phyloP scores from a whole-genome alignment of 371 early-diverging fungal genomes.

The Rhizopus sp. region DNA sequence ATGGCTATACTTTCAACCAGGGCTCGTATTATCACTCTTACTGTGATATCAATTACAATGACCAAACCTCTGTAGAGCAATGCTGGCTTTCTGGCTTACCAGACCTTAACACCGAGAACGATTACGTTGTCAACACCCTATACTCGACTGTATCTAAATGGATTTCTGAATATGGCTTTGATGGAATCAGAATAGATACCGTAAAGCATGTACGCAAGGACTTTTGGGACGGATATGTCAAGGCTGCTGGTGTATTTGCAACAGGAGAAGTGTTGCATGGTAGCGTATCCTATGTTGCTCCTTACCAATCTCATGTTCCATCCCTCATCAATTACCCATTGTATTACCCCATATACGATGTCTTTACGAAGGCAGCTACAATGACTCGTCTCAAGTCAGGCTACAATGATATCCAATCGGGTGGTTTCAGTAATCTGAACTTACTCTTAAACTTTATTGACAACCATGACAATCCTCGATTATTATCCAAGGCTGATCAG shows the following conservation, averaged over 20 bases:
- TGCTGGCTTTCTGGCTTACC: slow-evolving; percentile 28
- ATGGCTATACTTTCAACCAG: slow-evolving; percentile 27
- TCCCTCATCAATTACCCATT: slow-evolving; percentile 34
- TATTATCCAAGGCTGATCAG: slow-evolving; percentile 10
- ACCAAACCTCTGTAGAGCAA: slow-evolving; percentile 31
- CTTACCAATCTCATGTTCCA: slow-evolving; percentile 24
- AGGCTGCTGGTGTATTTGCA: slow-evolving; percentile 40
- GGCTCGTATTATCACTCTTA: slow-evolving; percentile 22
- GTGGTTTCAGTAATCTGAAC: slow-evolving; percentile 21
- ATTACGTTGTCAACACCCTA: slow-evolving; percentile 20
- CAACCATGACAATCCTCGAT: slow-evolving; percentile 45
- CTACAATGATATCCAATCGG: slow-evolving; percentile 5
- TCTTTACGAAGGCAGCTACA: slow-evolving; percentile 20
- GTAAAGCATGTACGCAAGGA: slow-evolving; percentile 39
- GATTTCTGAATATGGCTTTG: slow-evolving; percentile 35
- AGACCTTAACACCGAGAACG: slow-evolving; percentile 48
- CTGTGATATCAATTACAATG: slow-evolving; percentile 25
- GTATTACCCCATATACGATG: slow-evolving; percentile 25
- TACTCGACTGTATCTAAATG: slow-evolving; percentile 32
- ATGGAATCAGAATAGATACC: slow-evolving; percentile 53
- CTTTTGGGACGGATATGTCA: slow-evolving; percentile 40
- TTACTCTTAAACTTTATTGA: slow-evolving; percentile 45
- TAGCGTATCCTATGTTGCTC: slow-evolving; percentile 25
- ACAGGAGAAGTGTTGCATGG: slow-evolving; percentile 39
- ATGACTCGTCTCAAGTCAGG: slow-evolving; percentile 26